Percentiles rank a stretch among this genome's conserved stretches.
These are phyloP conservation scores for Umbelopsis ramanniana DNA, from an alignment of 192 early-diverging fungal genomes.

Conservation along the genomic window DNA sequence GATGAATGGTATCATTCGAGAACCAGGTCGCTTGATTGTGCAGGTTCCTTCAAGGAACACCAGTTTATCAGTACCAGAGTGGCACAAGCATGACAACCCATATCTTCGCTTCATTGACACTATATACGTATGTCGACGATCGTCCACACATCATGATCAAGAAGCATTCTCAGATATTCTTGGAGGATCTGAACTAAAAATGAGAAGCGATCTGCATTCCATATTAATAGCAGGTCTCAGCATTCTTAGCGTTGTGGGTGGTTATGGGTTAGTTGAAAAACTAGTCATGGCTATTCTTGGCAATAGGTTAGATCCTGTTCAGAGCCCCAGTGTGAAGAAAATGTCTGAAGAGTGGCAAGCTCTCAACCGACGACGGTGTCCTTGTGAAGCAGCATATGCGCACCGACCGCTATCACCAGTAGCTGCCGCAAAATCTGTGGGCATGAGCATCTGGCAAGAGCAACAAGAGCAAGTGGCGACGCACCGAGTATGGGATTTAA, in stretches of 20 bases:
- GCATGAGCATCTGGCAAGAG: no score
- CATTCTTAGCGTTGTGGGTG: background rate
- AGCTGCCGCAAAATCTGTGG: no score
- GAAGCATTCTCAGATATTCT: background rate
- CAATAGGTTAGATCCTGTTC: no score
- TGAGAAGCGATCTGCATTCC: background rate
- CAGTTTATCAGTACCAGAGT: background rate
- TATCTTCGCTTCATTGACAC: background rate
- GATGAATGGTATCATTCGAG: background rate
- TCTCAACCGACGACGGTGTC: no score
- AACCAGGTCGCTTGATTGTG: background rate
- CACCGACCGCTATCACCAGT: no score
- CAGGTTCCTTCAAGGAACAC: background rate
- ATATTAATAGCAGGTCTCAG: background rate
- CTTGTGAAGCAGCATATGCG: no score
- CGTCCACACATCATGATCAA: background rate
- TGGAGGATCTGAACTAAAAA: background rate
- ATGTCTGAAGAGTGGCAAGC: no score
- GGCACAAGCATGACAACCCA: background rate
- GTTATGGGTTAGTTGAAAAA: background rate
- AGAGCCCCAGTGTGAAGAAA: no score
- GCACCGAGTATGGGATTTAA: no score
- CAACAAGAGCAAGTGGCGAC: no score
- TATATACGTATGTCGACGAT: background rate
- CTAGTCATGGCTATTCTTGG: background rate